Conservation (phyloP, 257 asterid species). For the Datura wrightii region DNA sequence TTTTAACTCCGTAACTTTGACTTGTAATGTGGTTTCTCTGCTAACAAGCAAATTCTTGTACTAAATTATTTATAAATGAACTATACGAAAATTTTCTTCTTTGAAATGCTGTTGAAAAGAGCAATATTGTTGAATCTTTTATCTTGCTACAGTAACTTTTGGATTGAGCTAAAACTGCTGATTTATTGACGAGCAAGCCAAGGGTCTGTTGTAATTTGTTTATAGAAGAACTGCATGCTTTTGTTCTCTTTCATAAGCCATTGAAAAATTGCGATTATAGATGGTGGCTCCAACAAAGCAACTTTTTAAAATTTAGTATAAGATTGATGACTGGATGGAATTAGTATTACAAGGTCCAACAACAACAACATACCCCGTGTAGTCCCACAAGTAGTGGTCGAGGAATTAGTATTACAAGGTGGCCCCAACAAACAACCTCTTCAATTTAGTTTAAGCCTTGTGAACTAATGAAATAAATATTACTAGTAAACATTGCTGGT, state of each 20-base stretch:
- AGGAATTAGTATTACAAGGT: neutral
- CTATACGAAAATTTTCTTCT: neutral
- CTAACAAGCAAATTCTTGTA: neutral
- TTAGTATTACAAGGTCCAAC: neutral
- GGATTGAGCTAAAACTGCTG: neutral
- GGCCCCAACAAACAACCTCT: neutral
- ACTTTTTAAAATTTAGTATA: neutral
- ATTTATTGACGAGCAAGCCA: slow-evolving; percentile 1
- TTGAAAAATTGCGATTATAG: neutral
- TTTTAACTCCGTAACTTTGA: neutral
- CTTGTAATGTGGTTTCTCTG: neutral
- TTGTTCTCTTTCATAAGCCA: neutral
- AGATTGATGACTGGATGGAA: neutral
- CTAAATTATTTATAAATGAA: neutral
- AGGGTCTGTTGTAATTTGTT: neutral
- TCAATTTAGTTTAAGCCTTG: neutral
- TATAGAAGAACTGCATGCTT: neutral
- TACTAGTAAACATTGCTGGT: neutral
- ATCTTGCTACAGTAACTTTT: neutral
- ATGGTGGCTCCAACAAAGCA: neutral
- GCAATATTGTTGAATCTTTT: neutral
- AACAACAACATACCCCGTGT: neutral
- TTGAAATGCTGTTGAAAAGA: neutral
- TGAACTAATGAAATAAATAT: neutral
- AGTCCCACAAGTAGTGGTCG: neutral